Evolutionary conservation across 805 yeast genomes (phyloP), one percentile per base, ranked within the genome.

Genomic region (Metschnikowia corniflorae): DNA sequence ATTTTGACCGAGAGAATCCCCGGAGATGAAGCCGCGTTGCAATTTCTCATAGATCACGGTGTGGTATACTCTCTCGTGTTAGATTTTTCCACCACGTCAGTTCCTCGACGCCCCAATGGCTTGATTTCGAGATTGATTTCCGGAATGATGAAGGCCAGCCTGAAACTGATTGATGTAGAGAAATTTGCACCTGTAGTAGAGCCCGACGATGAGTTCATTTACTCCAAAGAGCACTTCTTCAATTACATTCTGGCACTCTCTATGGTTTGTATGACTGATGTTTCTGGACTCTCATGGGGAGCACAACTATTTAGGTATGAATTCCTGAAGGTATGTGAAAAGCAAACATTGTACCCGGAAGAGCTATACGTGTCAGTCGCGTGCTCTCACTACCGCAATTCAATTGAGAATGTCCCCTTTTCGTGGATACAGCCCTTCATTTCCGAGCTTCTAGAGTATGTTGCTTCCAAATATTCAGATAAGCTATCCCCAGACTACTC

Each of bases 281-380:
- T 37, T 16, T 31, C 36, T 15, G 14, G 15, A 12, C 36, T 31
- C 15, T 13, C 36, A 6, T 37, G 40, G 40, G 40, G 26, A 6
- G 8, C 14, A 6, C 13, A 25, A 2, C 18, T 37, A 12, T 37
- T 31, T 27, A 27, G 33, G 5, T 21, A 31, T 7, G n/a, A 28
- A 17, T 37, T 37, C 29, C 16, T 3, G 17, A 27, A 27, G 5
- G 17, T 37, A 9, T 16, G 15, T 17, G 28, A n/a, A 13, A 25
- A 31, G 10, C 19, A 16, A 13, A 15, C 16, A 18, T 16, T 22
- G 33, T 18, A 34, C 17, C 15, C 25, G 3, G 24, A 16, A 16
- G 32, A 19, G n/a, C 17, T 8, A 10, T 34, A 21, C 16, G n/a
- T 34, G 2, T 20, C 29, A 5, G n/a, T 24, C n/a, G 10, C 13